These are phyloP conservation scores for Penicillium malachiteum DNA, from an alignment of 495 filamentous ascomycete species.

Conservation along the genomic window DNA sequence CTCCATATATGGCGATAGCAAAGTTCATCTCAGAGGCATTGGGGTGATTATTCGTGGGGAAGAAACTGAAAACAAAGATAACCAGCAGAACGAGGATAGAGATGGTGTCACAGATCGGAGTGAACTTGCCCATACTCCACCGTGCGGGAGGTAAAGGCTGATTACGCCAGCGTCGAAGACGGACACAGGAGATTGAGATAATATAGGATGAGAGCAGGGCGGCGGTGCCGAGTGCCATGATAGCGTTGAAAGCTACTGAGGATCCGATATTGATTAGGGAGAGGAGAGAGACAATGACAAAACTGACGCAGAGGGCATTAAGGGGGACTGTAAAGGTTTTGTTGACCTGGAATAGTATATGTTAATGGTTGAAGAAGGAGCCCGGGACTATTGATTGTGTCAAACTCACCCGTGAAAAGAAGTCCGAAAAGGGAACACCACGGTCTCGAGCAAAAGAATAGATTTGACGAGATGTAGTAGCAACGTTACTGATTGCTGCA, in stretches of 20 bases:
- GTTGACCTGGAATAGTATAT: slow-evolving; percentile 1
- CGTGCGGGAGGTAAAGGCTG: slow-evolving; percentile 32
- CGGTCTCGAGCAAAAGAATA: slow-evolving; percentile 49
- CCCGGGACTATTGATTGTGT: too few species aligned
- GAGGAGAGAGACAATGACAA: slow-evolving; percentile 45
- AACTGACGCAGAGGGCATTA: slow-evolving; percentile 45
- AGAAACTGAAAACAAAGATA: slow-evolving; percentile 39
- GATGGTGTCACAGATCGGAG: slow-evolving; percentile 27
- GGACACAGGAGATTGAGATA: slow-evolving; percentile 41
- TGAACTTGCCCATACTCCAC: slow-evolving; percentile 38
- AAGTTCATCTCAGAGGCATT: slow-evolving; percentile 43
- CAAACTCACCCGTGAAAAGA: slow-evolving; percentile 28
- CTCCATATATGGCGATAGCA: slow-evolving; percentile 37
- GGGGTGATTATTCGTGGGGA: slow-evolving; percentile 28
- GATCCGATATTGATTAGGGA: slow-evolving; percentile 62
- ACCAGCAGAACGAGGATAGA: slow-evolving; percentile 25
- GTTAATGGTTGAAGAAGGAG: too few species aligned
- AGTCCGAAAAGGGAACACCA: slow-evolving; percentile 40
- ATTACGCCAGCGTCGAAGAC: slow-evolving; percentile 16
- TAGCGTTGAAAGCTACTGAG: slow-evolving; percentile 53
- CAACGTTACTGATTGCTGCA: slow-evolving; percentile 30
- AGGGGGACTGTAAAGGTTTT: slow-evolving; percentile 45
- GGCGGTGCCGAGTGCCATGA: slow-evolving; percentile 45
- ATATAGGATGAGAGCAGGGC: slow-evolving; percentile 46
- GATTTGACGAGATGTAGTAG: slow-evolving; percentile 38